Percentiles rank a stretch among this genome's conserved stretches.
Evolutionary conservation across 306 rosid genomes (phyloP).

Genomic region (Castanea mollissima): DNA sequence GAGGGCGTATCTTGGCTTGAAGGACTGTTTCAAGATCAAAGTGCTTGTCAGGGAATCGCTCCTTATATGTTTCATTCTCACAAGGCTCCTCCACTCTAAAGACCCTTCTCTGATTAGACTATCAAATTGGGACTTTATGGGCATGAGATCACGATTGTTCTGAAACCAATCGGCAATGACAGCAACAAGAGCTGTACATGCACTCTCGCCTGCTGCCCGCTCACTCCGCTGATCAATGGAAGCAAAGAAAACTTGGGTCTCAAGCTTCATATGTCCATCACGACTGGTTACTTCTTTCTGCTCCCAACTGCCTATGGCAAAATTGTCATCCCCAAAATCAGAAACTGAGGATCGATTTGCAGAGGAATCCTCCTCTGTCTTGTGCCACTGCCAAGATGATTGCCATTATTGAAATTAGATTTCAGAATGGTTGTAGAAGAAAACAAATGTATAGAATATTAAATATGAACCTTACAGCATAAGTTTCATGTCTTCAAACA

Average conservation of each 20-base stretch:
- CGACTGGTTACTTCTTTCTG: constrained; percentile 82
- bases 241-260: constrained; percentile 88
- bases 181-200: constrained; percentile 97
- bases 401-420: constrained; percentile 12
- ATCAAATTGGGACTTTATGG: constrained; percentile 93
- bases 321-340: constrained; percentile 94
- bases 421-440: constrained; percentile 2
- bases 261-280: constrained; percentile 89
- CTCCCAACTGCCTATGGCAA: constrained; percentile 94
- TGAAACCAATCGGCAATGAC: constrained; percentile 97
- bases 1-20: constrained; percentile 90
- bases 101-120: constrained; percentile 96
- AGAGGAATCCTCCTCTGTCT: constrained; percentile 76
- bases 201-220: constrained; percentile 99
- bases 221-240: constrained; percentile 96
- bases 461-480: constrained; percentile 2
- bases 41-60: constrained; percentile 93
- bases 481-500: not conserved
- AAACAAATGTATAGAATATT: not conserved
- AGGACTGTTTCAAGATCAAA: constrained; percentile 94
- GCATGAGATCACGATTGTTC: constrained; percentile 70
- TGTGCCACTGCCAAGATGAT: constrained; percentile 47
- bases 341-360: constrained; percentile 82
- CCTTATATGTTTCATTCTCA: constrained; percentile 71
- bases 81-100: constrained; percentile 93